A percentile compares a stretch with the other conserved stretches of the same genome.
These are phyloP conservation scores for Tricholoma flavovirens DNA, from an alignment of 768 basidiomycete species.

Conservation along the genomic window DNA sequence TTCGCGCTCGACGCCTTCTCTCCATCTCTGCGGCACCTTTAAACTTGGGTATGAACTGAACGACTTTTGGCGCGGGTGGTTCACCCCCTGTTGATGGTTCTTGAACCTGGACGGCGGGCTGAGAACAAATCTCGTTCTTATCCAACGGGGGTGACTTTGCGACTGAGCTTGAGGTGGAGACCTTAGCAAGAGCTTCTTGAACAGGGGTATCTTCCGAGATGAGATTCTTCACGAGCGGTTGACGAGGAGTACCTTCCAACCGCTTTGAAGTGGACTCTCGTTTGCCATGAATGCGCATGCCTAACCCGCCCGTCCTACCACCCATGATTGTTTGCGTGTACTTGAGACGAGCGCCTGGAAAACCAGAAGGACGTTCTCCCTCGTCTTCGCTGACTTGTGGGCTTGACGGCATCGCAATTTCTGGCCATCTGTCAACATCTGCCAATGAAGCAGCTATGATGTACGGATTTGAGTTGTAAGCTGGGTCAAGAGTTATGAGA, in stretches of 20 bases:
- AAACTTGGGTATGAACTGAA: slow-evolving; percentile 72
- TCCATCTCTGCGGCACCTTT: slow-evolving; percentile 88
- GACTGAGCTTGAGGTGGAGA: slow-evolving; percentile 24
- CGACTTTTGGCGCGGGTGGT: slow-evolving; percentile 42
- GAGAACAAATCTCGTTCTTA: slow-evolving; percentile 14
- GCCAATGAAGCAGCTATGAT: slow-evolving; percentile 75
- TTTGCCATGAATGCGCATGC: slow-evolving; percentile 71
- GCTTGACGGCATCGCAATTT: slow-evolving; percentile 65
- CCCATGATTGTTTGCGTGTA: slow-evolving; percentile 91
- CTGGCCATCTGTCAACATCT: slow-evolving; percentile 79
- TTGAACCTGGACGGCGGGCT: slow-evolving; percentile 36
- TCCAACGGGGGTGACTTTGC: slow-evolving; percentile 12
- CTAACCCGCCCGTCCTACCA: slow-evolving; percentile 61
- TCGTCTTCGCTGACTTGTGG: slow-evolving; percentile 75
- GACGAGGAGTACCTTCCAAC: slow-evolving; percentile 32
- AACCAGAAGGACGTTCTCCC: slow-evolving; percentile 40
- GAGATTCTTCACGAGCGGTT: slow-evolving; percentile 32
- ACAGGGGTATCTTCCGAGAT: slow-evolving; percentile 28
- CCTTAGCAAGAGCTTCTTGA: slow-evolving; percentile 26
- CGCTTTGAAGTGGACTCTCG: slow-evolving; percentile 49
- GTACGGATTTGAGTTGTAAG: slow-evolving; percentile 78
- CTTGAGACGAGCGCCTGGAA: slow-evolving; percentile 56
- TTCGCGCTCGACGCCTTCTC: slow-evolving; percentile 54
- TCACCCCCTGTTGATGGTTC: slow-evolving; percentile 36
- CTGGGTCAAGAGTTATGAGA: slow-evolving; percentile 73